A percentile compares a stretch with the other conserved stretches of the same genome.
These are phyloP conservation scores for Lasiosphaeriaceae sp. DNA, from an alignment of 495 filamentous ascomycete species.

Conservation along the genomic window DNA sequence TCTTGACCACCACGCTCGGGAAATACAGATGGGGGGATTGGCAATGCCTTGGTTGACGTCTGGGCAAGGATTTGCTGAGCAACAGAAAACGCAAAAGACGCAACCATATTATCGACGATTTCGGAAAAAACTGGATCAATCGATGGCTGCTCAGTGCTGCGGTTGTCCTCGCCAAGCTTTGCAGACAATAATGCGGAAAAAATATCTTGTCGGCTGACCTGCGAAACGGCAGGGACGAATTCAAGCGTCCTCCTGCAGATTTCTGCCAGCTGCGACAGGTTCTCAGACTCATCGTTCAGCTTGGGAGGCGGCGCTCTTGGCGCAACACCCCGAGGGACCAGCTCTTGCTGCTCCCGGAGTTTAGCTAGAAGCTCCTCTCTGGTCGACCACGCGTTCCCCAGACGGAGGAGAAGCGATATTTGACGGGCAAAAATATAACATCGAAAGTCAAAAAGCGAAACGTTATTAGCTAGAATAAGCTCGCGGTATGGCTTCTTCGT, in stretches of 20 bases:
- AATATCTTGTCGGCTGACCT: conserved; percentile 75
- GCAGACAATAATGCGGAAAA: conserved; percentile 37
- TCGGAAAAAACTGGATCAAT: conserved; percentile 37
- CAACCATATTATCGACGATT: conserved; percentile 75
- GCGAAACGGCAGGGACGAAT: conserved; percentile 74
- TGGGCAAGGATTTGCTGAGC: conserved; percentile 73
- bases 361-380: conserved; percentile 54
- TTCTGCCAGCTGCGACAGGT: conserved; percentile 72
- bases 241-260: conserved; percentile 72
- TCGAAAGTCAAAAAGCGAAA: conserved; percentile 95
- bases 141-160: neutral
- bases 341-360: conserved; percentile 53
- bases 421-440: conserved; percentile 93
- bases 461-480: conserved; percentile 89
- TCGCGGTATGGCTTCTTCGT: conserved; percentile 82
- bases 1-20: conserved; percentile 41
- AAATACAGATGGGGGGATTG: conserved; percentile 59
- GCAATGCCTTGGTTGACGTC: conserved; percentile 64
- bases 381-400: conserved; percentile 65
- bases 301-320: conserved; percentile 42
- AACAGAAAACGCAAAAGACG: conserved; percentile 79
- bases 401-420: conserved; percentile 73
- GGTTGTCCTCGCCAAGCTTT: conserved; percentile 22
- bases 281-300: conserved; percentile 60
- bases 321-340: conserved; percentile 48